A percentile compares a stretch with the other conserved stretches of the same genome.
phyloP scores from a whole-genome alignment of 768 basidiomycete genomes.

The Clitopilus hobsonii region DNA sequence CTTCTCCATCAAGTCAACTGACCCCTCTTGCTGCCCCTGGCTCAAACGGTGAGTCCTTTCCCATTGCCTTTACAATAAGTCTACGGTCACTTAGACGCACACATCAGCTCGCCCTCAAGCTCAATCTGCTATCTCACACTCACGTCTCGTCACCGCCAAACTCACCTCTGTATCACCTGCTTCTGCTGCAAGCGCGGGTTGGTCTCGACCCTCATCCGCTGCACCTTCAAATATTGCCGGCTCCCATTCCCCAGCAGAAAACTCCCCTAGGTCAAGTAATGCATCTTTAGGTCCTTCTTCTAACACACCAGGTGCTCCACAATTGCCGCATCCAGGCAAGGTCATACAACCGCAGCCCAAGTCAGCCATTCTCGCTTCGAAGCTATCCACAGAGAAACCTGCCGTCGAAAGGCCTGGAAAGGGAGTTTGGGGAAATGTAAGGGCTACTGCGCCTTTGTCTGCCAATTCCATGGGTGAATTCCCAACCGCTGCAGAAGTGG shows the following conservation, averaged over 20 bases:
- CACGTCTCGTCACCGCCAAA: constrained; percentile 83
- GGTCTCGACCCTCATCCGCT: constrained; percentile 76
- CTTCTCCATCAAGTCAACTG: constrained; percentile 12
- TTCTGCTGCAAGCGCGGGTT: constrained; percentile 59
- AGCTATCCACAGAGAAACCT: constrained; percentile 26
- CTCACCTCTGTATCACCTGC: constrained; percentile 65
- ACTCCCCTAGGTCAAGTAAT: constrained; percentile 33
- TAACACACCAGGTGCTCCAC: constrained; percentile 30
- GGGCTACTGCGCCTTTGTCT: constrained; percentile 34
- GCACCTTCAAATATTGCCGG: constrained; percentile 47
- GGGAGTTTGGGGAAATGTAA: constrained; percentile 70
- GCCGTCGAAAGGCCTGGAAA: constrained; percentile 30
- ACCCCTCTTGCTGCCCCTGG: not conserved
- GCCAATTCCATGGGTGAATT: constrained; percentile 56
- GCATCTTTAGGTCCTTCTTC: constrained; percentile 26
- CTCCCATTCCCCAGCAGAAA: constrained; percentile 41
- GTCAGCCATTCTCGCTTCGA: constrained; percentile 23
- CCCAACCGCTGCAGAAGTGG: constrained; percentile 95
- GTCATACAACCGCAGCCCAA: constrained; percentile 67
- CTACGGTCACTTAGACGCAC: constrained; percentile 10
- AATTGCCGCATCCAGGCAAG: constrained; percentile 55
- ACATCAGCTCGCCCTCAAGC: constrained; percentile 51
- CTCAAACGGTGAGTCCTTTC: constrained; percentile 12
- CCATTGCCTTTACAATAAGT: constrained; percentile 7
- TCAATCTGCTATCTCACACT: constrained; percentile 56